Evolutionary conservation across 176 grass and related monocot genomes (phyloP), one percentile per base, ranked within the genome.

Genomic region (Pharus latifolius): DNA sequence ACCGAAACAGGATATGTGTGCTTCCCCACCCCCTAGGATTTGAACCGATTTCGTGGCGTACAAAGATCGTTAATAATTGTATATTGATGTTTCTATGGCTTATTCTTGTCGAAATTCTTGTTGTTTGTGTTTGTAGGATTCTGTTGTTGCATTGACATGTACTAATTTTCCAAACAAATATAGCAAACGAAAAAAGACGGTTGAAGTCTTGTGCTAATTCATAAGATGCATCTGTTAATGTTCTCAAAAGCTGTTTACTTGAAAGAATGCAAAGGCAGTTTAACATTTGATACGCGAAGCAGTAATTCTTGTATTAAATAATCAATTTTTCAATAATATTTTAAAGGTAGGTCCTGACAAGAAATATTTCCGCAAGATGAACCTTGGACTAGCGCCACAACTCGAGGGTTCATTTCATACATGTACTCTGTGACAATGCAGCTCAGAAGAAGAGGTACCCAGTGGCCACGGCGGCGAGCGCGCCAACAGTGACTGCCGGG

Each of bases 371-470:
- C n/a, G n/a, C n/a, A n/a, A n/a, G n/a, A n/a, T n/a, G n/a, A n/a
- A n/a, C n/a, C n/a, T n/a, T n/a, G n/a, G n/a, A n/a, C n/a, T n/a
- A n/a, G n/a, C n/a, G n/a, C n/a, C n/a, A n/a, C n/a, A n/a, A n/a
- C n/a, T n/a, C n/a, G n/a, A n/a, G n/a, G n/a, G n/a, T n/a, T n/a
- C n/a, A n/a, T n/a, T n/a, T n/a, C n/a, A n/a, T n/a, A n/a, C n/a
- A n/a, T n/a, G n/a, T n/a, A n/a, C n/a, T n/a, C n/a, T n/a, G n/a
- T n/a, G n/a, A n/a, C n/a, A n/a, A 7, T 67, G 51, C 28, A 52
- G 35, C 54, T 85, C 63, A 85, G 54, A 69, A 74, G 76, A 85
- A 80, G 69, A 85, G 55, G 76, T 85, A 85, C 69, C 82, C 76
- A 16, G 69, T 54, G 47, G 70, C 82, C 20, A 54, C 69, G 1